Evolutionary conservation across 306 rosid species (phyloP), one percentile per base, ranked within the genome.

Genomic region (Lathyrus tuberosus): DNA sequence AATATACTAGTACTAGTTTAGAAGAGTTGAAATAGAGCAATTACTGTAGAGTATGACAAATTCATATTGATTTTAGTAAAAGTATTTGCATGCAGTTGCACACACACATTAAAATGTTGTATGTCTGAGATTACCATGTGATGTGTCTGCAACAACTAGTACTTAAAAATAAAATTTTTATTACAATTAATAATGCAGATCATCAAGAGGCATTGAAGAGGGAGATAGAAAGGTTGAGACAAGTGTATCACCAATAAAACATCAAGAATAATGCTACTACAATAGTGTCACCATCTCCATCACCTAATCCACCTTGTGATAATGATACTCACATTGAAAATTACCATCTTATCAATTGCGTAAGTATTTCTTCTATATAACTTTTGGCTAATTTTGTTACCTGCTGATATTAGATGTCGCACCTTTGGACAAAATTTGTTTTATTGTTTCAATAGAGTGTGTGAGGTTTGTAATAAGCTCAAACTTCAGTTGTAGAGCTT

Each of bases 191-290:
- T 56, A 42, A 60, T 79, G 82, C 82, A 83, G 87, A 82, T 35
- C 95, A 91, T 83, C 99, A 94, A 81, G 96, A 91, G 57, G 89
- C 96, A 77, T 67, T 94, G 48, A 94, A 91, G 84, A 88, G 92
- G 72, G 99, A 94, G 77, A 91, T 94, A 83, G 97, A 94, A 81
- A 91, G 97, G 69, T 72, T 94, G 20, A 80, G 95, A 78, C 96
- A 84, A 77, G 91, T 91, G 18, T 88, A 87, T 80, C 91, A 94
- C 62, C 90, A 94, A 60, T 92, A 91, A 60, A 88, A 71, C 83
- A 81, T 81, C 15, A 94, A 86, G 83, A 93, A 87, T 59, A 87
- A 22, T 71, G 65, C 51, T 66, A 60, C 33, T 16, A 13, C 68
- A 35, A 15, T 76, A 62, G 86, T 64, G 16, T 77, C 89, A 72